A percentile compares a stretch with the other conserved stretches of the same genome.
Conservation (phyloP, 2,329 filamentous ascomycete genomes). For the Penicillium corylophilum region DNA sequence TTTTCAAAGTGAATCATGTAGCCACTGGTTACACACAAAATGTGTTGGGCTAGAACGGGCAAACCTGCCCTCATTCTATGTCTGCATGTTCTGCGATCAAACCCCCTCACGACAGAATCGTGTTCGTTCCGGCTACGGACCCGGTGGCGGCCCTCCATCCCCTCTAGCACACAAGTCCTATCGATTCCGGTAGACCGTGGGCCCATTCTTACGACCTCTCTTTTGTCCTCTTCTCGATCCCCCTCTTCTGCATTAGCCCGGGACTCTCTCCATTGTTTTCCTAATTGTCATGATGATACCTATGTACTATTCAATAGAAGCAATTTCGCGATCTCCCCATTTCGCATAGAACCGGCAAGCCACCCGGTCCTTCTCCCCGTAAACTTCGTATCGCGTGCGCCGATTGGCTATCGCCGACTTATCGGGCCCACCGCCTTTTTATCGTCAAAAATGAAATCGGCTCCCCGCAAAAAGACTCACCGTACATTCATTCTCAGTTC, state of each 20-base stretch:
- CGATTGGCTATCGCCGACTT: conserved; percentile 26
- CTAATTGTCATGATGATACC: conserved; percentile 18
- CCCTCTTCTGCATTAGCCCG: conserved; percentile 19
- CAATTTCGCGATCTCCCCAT: not conserved
- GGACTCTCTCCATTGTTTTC: conserved; percentile 11
- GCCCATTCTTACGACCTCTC: conserved; percentile 16
- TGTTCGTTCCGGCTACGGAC: conserved; percentile 32
- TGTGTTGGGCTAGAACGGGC: conserved; percentile 56
- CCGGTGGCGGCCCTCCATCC: conserved; percentile 36
- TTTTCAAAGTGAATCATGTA: conserved; percentile 59
- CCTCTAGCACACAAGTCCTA: conserved; percentile 45
- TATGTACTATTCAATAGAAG: conserved; percentile 19
- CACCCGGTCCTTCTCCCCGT: not conserved
- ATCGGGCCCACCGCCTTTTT: conserved; percentile 40
- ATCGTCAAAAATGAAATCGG: conserved; percentile 20
- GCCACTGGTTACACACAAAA: conserved; percentile 61
- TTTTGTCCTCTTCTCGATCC: conserved; percentile 16
- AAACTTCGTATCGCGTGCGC: not conserved
- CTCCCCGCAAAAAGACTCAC: conserved; percentile 23
- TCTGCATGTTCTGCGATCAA: conserved; percentile 53
- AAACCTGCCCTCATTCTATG: conserved; percentile 49
- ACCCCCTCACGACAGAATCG: conserved; percentile 43
- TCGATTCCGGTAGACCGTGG: conserved; percentile 33
- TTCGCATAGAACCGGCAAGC: conserved; percentile 5
- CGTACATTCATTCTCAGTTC: conserved; percentile 7